Evolutionary conservation across 2,329 filamentous ascomycete genomes (phyloP).

Genomic region (Botrytis fabae): DNA sequence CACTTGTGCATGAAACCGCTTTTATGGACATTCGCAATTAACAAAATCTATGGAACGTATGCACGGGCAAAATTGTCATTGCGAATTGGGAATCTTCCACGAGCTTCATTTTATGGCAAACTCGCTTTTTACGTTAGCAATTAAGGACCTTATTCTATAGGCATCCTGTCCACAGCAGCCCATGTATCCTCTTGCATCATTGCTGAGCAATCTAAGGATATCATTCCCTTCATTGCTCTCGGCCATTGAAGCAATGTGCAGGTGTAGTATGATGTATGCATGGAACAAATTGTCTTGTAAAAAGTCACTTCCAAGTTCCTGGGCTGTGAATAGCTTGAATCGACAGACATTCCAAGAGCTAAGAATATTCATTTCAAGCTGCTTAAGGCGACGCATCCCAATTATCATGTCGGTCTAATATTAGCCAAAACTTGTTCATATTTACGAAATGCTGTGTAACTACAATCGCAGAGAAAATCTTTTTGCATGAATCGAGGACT

Average conservation of each 20-base stretch:
- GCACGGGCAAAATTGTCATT: background rate
- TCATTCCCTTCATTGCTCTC: background rate
- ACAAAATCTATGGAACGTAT: background rate
- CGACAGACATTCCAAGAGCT: background rate
- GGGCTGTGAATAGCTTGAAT: background rate
- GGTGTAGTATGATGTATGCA: constrained; percentile 12
- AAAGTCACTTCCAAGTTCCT: background rate
- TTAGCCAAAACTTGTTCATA: background rate
- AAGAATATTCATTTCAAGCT: background rate
- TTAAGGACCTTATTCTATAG: background rate
- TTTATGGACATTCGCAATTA: background rate
- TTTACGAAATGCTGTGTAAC: background rate
- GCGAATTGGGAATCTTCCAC: background rate
- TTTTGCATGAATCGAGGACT: background rate
- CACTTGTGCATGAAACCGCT: background rate
- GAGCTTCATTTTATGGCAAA: constrained; percentile 7
- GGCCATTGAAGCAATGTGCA: background rate
- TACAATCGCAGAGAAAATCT: background rate
- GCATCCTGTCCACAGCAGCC: background rate
- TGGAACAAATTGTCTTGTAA: background rate
- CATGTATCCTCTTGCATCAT: background rate
- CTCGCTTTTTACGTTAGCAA: background rate
- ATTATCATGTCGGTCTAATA: background rate
- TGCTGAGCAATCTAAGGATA: background rate
- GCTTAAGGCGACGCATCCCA: background rate